Conservation (phyloP, 169 alveolate species). For the Theileria annulata region DNA sequence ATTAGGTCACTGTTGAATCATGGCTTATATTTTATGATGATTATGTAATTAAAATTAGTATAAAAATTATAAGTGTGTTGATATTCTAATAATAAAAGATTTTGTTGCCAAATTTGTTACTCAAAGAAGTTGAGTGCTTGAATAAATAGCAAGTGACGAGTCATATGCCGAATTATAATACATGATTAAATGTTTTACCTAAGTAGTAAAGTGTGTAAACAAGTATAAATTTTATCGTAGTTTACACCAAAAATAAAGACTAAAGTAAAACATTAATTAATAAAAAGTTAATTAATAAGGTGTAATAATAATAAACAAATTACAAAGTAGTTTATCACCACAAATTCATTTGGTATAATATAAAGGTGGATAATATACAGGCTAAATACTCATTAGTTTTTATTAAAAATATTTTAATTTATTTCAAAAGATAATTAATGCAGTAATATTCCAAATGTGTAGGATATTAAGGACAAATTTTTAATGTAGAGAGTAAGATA, state of each 20-base stretch:
- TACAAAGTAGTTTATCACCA: background rate
- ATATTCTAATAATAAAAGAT: background rate
- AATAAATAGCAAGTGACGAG: background rate
- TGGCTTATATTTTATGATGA: slow-evolving; percentile 19
- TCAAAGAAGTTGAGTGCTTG: background rate
- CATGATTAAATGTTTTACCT: background rate
- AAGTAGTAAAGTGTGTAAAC: background rate
- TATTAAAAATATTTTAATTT: background rate
- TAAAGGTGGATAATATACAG: background rate
- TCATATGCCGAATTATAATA: slow-evolving; percentile 16
- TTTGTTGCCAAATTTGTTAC: background rate
- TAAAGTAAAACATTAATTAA: background rate
- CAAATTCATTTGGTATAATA: background rate
- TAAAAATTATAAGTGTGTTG: background rate
- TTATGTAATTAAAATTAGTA: background rate
- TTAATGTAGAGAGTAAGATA: background rate
- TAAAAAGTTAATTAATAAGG: background rate
- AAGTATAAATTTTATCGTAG: background rate
- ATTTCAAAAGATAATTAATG: background rate
- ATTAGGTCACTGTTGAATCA: slow-evolving; percentile 14
- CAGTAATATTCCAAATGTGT: background rate
- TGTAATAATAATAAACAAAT: background rate
- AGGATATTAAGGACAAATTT: background rate
- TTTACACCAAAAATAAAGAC: background rate
- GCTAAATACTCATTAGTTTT: background rate